Percentiles rank a stretch among this genome's conserved stretches.
phyloP scores from a whole-genome alignment of 2,329 filamentous ascomycete species.

The Aureobasidium uvarum region DNA sequence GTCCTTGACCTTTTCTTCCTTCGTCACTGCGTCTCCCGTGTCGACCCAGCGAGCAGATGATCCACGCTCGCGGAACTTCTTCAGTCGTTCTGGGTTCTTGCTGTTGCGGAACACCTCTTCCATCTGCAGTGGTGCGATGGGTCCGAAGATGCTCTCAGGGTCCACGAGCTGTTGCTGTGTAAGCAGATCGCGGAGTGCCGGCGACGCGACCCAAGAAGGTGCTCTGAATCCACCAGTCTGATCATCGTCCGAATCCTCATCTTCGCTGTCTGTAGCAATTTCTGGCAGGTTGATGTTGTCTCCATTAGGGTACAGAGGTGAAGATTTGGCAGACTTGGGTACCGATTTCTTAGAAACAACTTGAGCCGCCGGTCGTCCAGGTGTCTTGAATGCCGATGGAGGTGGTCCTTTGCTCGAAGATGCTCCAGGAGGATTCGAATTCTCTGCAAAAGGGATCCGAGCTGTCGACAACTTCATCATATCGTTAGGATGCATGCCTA shows the following conservation, averaged over 20 bases:
- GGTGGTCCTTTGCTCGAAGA: slow-evolving; percentile 36
- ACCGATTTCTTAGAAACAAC: slow-evolving; percentile 38
- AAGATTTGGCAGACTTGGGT: slow-evolving; percentile 65
- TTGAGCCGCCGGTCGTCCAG: slow-evolving; percentile 55
- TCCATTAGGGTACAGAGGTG: slow-evolving; percentile 82
- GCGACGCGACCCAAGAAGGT: slow-evolving; percentile 85
- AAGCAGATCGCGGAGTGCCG: slow-evolving; percentile 72
- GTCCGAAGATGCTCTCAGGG: slow-evolving; percentile 81
- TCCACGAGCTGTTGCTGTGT: slow-evolving; percentile 82
- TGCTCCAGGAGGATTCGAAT: slow-evolving; percentile 50
- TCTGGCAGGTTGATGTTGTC: slow-evolving; percentile 91
- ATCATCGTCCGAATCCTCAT: slow-evolving; percentile 63
- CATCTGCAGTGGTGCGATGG: slow-evolving; percentile 84
- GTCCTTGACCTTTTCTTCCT: slow-evolving; percentile 82
- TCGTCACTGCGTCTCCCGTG: slow-evolving; percentile 71
- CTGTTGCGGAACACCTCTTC: slow-evolving; percentile 88
- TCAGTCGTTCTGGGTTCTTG: slow-evolving; percentile 72
- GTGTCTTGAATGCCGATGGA: slow-evolving; percentile 60
- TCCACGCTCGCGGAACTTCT: slow-evolving; percentile 85
- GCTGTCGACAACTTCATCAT: slow-evolving; percentile 85
- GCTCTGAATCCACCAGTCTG: slow-evolving; percentile 55
- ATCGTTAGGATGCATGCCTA: slow-evolving; percentile 66
- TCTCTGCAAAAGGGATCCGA: slow-evolving; percentile 84
- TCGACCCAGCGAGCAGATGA: slow-evolving; percentile 92
- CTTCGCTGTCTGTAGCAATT: slow-evolving; percentile 91